Evolutionary conservation across 2,329 filamentous ascomycete species (phyloP), one percentile per base, ranked within the genome.

Genomic region (Xenoacremonium recifei): DNA sequence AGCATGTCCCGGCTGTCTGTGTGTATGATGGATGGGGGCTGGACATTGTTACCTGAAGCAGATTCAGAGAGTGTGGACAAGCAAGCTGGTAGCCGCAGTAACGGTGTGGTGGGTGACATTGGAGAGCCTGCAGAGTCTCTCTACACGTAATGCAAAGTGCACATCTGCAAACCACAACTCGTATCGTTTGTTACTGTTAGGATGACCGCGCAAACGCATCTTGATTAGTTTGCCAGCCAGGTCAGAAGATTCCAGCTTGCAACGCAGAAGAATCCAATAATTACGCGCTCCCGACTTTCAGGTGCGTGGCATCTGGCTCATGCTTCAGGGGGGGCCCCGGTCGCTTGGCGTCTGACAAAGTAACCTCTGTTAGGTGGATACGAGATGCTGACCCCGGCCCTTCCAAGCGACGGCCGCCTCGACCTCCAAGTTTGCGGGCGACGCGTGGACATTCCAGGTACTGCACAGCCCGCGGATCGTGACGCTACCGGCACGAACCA

Each of bases 291-390:
- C 9, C 32, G 16, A 12, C 16, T 18, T 34, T 18, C 16, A 20
- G 16, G 32, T 34, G 32, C 32, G 20, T 34, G 17, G 16, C 17
- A n/a, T 18, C 16, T 34, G 32, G n/a, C n/a, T n/a, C n/a, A n/a
- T n/a, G n/a, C n/a, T 9, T 34, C 32, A 34, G 32, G 32, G 32
- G 32, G 5, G 7, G 20, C 17, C 16, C 32, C 32, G 16, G 32
- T 33, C 15, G 21, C 27, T 25, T 9, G 31, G 30, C 21, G 38
- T 34, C 10, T 49, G 44, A 42, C 47, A 43, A n/a, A 37, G 49
- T 49, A 47, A 7, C 44, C 30, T n/a, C 37, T 60, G 57, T 54
- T 61, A 60, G 52, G 48, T 40, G 45, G 50, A 59, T 61, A 59
- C 58, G 59, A 60, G 59, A 50, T 49, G 48, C 39, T 41, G 38